Percentiles rank a stretch among this genome's conserved stretches.
phyloP scores from a whole-genome alignment of 1,284 basidiomycete genomes.

The Wallemia mellicola region DNA sequence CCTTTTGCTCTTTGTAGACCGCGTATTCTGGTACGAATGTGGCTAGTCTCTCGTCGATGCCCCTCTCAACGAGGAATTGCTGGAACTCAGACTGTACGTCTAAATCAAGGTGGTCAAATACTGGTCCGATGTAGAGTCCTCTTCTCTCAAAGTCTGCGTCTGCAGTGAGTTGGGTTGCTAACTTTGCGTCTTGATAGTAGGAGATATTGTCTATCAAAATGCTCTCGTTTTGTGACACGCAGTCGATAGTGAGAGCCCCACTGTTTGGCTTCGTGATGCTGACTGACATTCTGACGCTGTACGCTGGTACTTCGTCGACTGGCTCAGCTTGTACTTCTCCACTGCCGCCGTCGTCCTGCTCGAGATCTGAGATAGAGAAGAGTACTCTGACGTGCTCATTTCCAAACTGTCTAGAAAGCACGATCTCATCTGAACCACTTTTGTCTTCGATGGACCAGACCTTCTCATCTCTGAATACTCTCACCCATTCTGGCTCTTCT shows the following conservation, averaged over 20 bases:
- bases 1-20: constrained; percentile 71
- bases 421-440: constrained; percentile 50
- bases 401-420: constrained; percentile 52
- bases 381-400: constrained; percentile 56
- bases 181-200: constrained; percentile 40
- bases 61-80: constrained; percentile 52
- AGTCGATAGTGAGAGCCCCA: constrained; percentile 47
- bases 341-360: constrained; percentile 15
- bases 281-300: constrained; percentile 45
- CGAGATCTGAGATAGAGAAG: constrained; percentile 54
- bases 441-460: constrained; percentile 59
- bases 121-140: constrained; percentile 69
- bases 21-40: constrained; percentile 56
- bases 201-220: constrained; percentile 72
- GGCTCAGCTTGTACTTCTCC: constrained; percentile 17
- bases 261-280: constrained; percentile 31
- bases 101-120: constrained; percentile 75
- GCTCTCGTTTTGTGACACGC: constrained; percentile 48
- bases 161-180: constrained; percentile 48
- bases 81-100: constrained; percentile 62
- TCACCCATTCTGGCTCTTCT: constrained; percentile 40
- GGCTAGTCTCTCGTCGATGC: constrained; percentile 50
- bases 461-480: constrained; percentile 37
- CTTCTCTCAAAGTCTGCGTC: constrained; percentile 82
- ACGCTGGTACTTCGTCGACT: constrained; percentile 19